These are phyloP conservation scores for Hypoxylon crocopeplum DNA, from an alignment of 495 filamentous ascomycete genomes.

Conservation along the genomic window DNA sequence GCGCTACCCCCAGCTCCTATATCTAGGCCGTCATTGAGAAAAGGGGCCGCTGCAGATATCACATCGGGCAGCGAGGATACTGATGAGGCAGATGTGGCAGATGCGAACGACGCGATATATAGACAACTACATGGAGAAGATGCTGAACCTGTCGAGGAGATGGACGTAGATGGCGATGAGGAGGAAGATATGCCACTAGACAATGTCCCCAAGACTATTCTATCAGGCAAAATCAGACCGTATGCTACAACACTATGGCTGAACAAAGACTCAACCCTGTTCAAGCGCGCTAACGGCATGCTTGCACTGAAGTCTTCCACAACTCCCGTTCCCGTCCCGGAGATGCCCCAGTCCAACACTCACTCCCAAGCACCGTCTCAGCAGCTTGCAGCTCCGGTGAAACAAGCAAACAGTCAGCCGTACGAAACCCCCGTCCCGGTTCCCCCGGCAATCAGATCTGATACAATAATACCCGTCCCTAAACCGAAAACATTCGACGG, in stretches of 20 bases:
- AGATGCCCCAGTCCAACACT: slow-evolving; percentile 23
- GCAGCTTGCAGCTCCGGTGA: no score
- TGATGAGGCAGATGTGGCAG: slow-evolving; percentile 31
- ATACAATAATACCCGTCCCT: not conserved
- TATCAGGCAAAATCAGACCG: slow-evolving; percentile 19
- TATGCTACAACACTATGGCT: slow-evolving; percentile 24
- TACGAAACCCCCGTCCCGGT: slow-evolving; percentile 24
- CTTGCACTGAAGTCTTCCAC: slow-evolving; percentile 24
- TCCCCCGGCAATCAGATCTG: slow-evolving; percentile 4
- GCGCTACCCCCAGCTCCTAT: slow-evolving; percentile 20
- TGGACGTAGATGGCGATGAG: slow-evolving; percentile 5
- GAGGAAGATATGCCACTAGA: slow-evolving; percentile 8
- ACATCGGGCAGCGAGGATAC: slow-evolving; percentile 28
- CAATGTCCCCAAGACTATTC: slow-evolving; percentile 12
- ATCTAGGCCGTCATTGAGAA: slow-evolving; percentile 38
- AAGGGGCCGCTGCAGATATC: slow-evolving; percentile 16
- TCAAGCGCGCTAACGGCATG: slow-evolving; percentile 25
- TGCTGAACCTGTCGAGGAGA: slow-evolving; percentile 7
- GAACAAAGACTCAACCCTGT: slow-evolving; percentile 25
- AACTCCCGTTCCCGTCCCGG: slow-evolving; percentile 22
- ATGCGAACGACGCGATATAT: slow-evolving; percentile 31
- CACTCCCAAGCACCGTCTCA: slow-evolving; percentile 7
- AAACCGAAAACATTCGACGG: not conserved
- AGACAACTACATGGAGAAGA: slow-evolving; percentile 21
- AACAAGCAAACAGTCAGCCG: slow-evolving; percentile 1